Conservation (phyloP, 805 yeast genomes). For the Zygosaccharomyces bailii region DNA sequence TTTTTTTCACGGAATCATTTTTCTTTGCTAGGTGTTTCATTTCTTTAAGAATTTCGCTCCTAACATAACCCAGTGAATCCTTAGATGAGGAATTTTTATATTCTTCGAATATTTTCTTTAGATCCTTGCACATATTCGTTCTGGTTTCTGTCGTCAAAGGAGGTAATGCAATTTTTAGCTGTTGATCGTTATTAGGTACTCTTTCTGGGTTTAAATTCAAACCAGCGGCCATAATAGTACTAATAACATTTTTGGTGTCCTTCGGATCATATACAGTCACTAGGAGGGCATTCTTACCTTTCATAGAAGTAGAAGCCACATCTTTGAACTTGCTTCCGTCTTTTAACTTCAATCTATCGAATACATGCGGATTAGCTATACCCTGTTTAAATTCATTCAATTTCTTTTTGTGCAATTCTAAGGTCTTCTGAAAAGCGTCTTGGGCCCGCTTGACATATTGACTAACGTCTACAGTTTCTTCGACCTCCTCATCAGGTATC, state of each 20-base stretch:
- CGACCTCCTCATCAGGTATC: constrained; percentile 14
- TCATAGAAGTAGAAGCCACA: constrained; percentile 66
- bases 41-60: constrained; percentile 56
- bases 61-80: constrained; percentile 52
- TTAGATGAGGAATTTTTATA: constrained; percentile 50
- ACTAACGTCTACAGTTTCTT: constrained; percentile 18
- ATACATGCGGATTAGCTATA: constrained; percentile 60
- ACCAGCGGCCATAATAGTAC: constrained; percentile 64
- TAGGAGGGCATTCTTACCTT: constrained; percentile 60
- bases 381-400: constrained; percentile 67
- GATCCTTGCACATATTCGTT: constrained; percentile 50
- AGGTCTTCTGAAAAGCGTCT: constrained; percentile 42
- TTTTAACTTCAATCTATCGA: constrained; percentile 56
- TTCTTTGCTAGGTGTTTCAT: constrained; percentile 50
- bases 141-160: constrained; percentile 67
- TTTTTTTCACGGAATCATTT: constrained; percentile 51
- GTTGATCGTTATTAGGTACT: constrained; percentile 68
- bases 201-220: constrained; percentile 77
- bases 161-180: constrained; percentile 70
- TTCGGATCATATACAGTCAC: constrained; percentile 88
- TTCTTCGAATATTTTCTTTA: constrained; percentile 65
- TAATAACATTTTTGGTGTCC: constrained; percentile 62
- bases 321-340: constrained; percentile 50
- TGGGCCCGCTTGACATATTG: constrained; percentile 18
- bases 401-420: constrained; percentile 52